A percentile compares a stretch with the other conserved stretches of the same genome.
Evolutionary conservation across 164 flowering plant species (phyloP).

Genomic region (Berberis vulgaris): DNA sequence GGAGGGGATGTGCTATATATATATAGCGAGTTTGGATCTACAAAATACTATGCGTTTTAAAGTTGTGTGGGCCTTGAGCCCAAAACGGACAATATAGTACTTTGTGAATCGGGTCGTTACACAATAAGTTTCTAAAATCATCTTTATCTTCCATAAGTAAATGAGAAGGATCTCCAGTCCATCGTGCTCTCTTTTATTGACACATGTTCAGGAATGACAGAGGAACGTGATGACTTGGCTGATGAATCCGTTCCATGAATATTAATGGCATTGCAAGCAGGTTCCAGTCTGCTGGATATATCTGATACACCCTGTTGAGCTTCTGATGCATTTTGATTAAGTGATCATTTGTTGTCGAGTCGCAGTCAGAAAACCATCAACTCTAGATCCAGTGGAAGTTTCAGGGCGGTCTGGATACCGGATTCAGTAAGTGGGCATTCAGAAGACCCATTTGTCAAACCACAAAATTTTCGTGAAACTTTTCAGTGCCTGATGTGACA

Average conservation of each 20-base stretch:
- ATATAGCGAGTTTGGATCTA: too few relatives aligned
- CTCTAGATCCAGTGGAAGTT: background rate
- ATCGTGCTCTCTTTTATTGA: slow-evolving; percentile 4
- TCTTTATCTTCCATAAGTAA: slow-evolving; percentile 6
- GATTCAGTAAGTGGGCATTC: background rate
- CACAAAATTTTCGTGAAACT: background rate
- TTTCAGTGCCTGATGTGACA: background rate
- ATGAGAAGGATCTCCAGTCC: background rate
- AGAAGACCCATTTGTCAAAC: background rate
- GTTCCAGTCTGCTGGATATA: background rate
- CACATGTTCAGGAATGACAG: slow-evolving; percentile 4
- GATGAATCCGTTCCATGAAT: slow-evolving; percentile 4
- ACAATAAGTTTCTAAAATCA: background rate
- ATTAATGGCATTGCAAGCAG: slow-evolving; percentile 1
- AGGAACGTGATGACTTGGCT: background rate
- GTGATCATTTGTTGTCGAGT: background rate
- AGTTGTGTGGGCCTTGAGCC: too few relatives aligned
- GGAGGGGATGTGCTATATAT: too few relatives aligned
- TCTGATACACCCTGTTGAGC: slow-evolving; percentile 1
- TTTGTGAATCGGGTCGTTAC: too few relatives aligned
- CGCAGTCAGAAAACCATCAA: background rate
- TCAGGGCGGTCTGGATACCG: background rate
- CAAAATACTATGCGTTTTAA: too few relatives aligned
- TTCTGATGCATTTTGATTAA: slow-evolving; percentile 4
- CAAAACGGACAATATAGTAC: too few relatives aligned